phyloP scores from a whole-genome alignment of 2,329 filamentous ascomycete genomes.

The Clathrospora elynae region DNA sequence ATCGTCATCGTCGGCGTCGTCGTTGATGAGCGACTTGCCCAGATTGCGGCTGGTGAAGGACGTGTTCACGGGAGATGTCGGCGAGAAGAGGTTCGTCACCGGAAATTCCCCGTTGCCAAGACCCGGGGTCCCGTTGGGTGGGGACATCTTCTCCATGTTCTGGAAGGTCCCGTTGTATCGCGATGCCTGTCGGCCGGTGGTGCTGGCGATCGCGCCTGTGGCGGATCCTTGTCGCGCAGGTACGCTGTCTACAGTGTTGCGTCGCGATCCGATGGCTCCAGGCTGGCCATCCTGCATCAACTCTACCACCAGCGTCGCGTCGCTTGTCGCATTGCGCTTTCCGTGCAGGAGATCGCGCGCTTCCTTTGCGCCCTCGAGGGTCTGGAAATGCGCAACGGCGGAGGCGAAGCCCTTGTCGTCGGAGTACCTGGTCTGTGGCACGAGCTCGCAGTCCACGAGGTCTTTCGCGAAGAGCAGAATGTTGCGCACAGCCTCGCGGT shows the following conservation, averaged over 20 bases:
- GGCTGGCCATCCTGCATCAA: slow-evolving; percentile 53
- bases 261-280: slow-evolving; percentile 53
- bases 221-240: slow-evolving; percentile 51
- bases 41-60: slow-evolving; percentile 64
- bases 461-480: slow-evolving; percentile 70
- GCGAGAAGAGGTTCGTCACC: slow-evolving; percentile 70
- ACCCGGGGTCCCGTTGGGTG: slow-evolving; percentile 60
- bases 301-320: slow-evolving; percentile 64
- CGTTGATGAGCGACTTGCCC: slow-evolving; percentile 75
- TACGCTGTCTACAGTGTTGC: slow-evolving; percentile 61
- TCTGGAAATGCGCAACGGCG: slow-evolving; percentile 64
- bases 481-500: slow-evolving; percentile 62
- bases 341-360: slow-evolving; percentile 64
- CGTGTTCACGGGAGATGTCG: slow-evolving; percentile 74
- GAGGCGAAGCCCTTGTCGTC: slow-evolving; percentile 63
- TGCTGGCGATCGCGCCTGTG: slow-evolving; percentile 52
- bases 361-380: slow-evolving; percentile 62
- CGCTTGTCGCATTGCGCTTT: slow-evolving; percentile 65
- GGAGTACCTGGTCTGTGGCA: slow-evolving; percentile 56
- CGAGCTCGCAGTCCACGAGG: slow-evolving; percentile 63
- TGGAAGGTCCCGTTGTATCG: slow-evolving; percentile 69
- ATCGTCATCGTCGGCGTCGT: slow-evolving; percentile 72
- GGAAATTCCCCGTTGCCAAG: slow-evolving; percentile 64
- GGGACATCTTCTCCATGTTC: slow-evolving; percentile 65
- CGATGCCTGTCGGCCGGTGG: slow-evolving; percentile 57